phyloP scores from a whole-genome alignment of 2,329 filamentous ascomycete genomes.

The Fusarium buxicola region DNA sequence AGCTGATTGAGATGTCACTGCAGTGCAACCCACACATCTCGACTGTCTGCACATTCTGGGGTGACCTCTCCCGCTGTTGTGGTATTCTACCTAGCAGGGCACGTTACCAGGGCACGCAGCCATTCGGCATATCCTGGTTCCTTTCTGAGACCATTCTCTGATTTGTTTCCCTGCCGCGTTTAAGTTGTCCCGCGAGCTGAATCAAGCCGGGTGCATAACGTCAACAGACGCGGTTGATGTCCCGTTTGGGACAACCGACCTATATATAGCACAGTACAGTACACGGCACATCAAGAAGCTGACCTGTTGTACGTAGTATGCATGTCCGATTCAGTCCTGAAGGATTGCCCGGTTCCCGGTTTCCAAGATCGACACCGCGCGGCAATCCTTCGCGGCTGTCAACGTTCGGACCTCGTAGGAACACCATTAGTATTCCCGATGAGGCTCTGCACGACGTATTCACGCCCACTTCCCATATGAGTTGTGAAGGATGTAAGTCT shows the following conservation, averaged over 20 bases:
- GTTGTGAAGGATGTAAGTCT: no score
- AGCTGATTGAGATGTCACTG: slow-evolving; percentile 3
- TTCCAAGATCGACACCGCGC: slow-evolving; percentile 3
- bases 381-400: slow-evolving; percentile 15
- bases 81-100: slow-evolving; percentile 10
- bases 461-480: no score
- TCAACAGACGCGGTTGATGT: not conserved
- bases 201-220: not conserved
- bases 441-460: no score
- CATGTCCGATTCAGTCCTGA: not conserved
- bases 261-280: slow-evolving; percentile 6
- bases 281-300: not conserved
- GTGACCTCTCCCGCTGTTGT: slow-evolving; percentile 10
- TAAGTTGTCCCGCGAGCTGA: not conserved
- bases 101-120: no score
- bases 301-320: not conserved
- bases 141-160: slow-evolving; percentile 13
- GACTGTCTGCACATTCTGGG: not conserved
- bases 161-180: not conserved
- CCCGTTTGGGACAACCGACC: not conserved
- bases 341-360: slow-evolving; percentile 6
- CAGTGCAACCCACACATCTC: slow-evolving; percentile 29
- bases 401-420: not conserved
- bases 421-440: no score
- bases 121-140: slow-evolving; percentile 5